Base-by-base conservation (phyloP, 75 land plant genomes). In the Chamaecyparis obtusa region DNA sequence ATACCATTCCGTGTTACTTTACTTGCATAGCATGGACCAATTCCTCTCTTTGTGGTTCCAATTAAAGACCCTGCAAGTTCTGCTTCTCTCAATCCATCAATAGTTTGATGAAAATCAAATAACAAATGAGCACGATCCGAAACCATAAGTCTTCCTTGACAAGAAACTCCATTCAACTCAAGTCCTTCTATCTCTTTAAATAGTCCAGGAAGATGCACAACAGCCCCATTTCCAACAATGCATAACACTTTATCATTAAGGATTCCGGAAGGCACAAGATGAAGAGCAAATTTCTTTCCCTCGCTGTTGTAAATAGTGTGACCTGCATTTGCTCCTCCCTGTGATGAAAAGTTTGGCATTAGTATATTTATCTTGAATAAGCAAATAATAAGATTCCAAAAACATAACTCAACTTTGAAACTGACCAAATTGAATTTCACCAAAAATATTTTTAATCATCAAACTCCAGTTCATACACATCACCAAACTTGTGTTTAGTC, bases 311-410 rank as follows among this genome's bases (percentile, higher is more conserved):
- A 98, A 79, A 98, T 96, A 5, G 99, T 96, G 86, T 98, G 99
- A 24, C 99, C 99, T 85, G 99, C 99, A 92, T 98, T 98, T 80
- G 98, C 95, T 36, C 99, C 99, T 90, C 99, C 99, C 99, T 97
- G 88, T 16, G 30, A 75, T 33, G 39, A 88, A 76, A n/a, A 84
- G 0, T 24, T 27, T 30, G 46, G 30, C 30, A 27, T 81, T 24
- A 24, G 27, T 64, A 24, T 27, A 27, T 64, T 64, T 64, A 32
- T 74, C 15, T 33, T 11, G 36, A 74, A 33, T 9, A 32, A 32
- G 3, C 16, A 33, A 33, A 74, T 30, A 36, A 74, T 74, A 74
- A 74, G 15, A 74, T 74, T 74, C 76, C 36, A 74, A 10, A 72
- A 21, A 13, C 14, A 72, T 33, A 33, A 33, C 33, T 71, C 75